phyloP scores from a whole-genome alignment of 768 basidiomycete genomes.

The Sarcodon sp. region DNA sequence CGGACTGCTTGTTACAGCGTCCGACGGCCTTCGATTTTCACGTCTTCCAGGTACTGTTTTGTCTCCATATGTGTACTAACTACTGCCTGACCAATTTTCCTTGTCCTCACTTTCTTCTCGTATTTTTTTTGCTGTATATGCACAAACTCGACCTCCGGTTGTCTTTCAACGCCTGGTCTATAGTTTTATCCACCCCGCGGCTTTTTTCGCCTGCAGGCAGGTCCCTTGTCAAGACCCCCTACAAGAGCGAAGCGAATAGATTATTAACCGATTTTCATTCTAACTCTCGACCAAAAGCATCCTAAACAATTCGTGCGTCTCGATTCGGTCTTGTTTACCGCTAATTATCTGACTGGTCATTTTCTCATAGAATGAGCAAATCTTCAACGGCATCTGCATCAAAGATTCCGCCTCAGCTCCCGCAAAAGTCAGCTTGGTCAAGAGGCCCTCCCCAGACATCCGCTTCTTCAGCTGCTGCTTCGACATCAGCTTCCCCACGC shows the following conservation, averaged over 20 bases:
- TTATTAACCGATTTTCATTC: conserved; percentile 16
- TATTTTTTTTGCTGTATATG: background rate
- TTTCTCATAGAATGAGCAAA: conserved; percentile 78
- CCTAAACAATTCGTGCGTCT: background rate
- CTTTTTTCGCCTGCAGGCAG: conserved; percentile 74
- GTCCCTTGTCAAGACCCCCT: conserved; percentile 76
- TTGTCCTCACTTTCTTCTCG: background rate
- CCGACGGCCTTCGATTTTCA: no score
- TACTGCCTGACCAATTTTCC: background rate
- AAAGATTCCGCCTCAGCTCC: conserved; percentile 64
- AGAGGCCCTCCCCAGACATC: conserved; percentile 65
- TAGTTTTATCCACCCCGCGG: conserved; percentile 30
- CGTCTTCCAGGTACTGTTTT: no score
- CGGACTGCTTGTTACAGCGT: no score
- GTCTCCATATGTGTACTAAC: no score
- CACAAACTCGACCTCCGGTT: background rate
- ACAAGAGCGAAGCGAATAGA: conserved; percentile 45
- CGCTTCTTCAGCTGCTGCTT: conserved; percentile 22
- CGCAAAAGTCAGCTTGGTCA: conserved; percentile 83
- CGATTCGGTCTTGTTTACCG: background rate
- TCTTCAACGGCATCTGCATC: conserved; percentile 59
- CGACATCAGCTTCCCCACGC: conserved; percentile 34
- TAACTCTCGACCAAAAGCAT: background rate
- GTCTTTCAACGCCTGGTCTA: background rate
- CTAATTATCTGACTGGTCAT: background rate